phyloP scores from a whole-genome alignment of 2,329 filamentous ascomycete genomes.

The Neonectria hederae region DNA sequence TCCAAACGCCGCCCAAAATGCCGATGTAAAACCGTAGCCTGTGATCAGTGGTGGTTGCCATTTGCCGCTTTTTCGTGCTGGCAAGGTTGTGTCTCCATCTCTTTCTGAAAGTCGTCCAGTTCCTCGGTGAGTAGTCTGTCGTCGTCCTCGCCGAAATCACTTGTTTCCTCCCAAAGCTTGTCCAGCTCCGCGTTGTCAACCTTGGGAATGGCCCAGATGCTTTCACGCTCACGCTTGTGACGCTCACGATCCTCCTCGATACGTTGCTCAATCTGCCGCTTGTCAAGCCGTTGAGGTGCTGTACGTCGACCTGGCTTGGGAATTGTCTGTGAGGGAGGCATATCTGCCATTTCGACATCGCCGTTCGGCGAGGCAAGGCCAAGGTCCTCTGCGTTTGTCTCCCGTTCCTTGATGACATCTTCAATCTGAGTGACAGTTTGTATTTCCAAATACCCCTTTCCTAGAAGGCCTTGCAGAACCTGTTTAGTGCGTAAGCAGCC shows the following conservation, averaged over 20 bases:
- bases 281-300: conserved; percentile 68
- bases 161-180: conserved; percentile 86
- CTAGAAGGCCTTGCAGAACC: conserved; percentile 75
- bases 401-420: conserved; percentile 82
- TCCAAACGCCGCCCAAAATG: conserved; percentile 45
- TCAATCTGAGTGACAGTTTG: conserved; percentile 84
- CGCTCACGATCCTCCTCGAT: conserved; percentile 97
- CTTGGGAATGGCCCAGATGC: conserved; percentile 86
- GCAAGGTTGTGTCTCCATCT: conserved; percentile 53
- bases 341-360: conserved; percentile 53
- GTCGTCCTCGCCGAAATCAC: conserved; percentile 89
- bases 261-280: conserved; percentile 90
- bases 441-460: conserved; percentile 76
- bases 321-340: conserved; percentile 54
- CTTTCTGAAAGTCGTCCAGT: conserved; percentile 56
- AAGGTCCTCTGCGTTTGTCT: conserved; percentile 68
- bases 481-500: conserved; percentile 43
- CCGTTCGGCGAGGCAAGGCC: conserved; percentile 61
- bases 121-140: conserved; percentile 82
- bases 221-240: conserved; percentile 91
- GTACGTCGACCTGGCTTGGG: conserved; percentile 47
- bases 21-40: conserved; percentile 3
- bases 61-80: conserved; percentile 49
- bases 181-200: conserved; percentile 74
- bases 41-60: conserved; percentile 41